phyloP scores from a whole-genome alignment of 177 flowering plant genomes.

The Vitis hybrid region DNA sequence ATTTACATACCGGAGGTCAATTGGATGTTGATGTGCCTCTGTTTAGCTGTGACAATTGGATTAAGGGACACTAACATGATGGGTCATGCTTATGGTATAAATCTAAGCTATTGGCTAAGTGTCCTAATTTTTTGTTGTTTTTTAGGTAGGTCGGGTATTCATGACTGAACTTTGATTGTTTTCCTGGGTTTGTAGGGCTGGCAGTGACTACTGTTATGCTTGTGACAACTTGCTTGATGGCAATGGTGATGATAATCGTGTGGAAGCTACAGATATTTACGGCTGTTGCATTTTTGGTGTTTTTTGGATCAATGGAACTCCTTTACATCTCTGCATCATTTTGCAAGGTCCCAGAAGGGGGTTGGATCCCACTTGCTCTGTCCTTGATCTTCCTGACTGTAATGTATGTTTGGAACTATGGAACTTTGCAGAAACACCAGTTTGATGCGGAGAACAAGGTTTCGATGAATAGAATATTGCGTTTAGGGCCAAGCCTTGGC shows the following conservation, averaged over 20 bases:
- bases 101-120: not conserved
- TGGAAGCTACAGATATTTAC: conserved; percentile 46
- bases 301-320: conserved; percentile 62
- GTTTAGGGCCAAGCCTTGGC: conserved; percentile 67
- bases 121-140: not conserved
- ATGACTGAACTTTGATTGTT: not conserved
- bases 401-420: conserved; percentile 79
- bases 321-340: conserved; percentile 60
- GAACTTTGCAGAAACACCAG: conserved; percentile 56
- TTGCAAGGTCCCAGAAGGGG: conserved; percentile 64
- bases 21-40: conserved; percentile 68
- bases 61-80: conserved; percentile 62
- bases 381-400: conserved; percentile 50
- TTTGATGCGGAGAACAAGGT: conserved; percentile 75
- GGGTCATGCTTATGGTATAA: conserved; percentile 75
- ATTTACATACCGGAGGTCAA: conserved; percentile 74
- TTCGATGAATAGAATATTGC: conserved; percentile 49
- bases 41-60: conserved; percentile 65
- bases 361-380: conserved; percentile 66
- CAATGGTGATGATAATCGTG: conserved; percentile 54
- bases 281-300: conserved; percentile 37
- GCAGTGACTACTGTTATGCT: conserved; percentile 69
- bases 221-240: conserved; percentile 70
- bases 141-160: not conserved
- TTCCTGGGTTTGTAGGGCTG: conserved; percentile 45